A percentile compares a stretch with the other conserved stretches of the same genome.
Conservation (phyloP, 1,284 basidiomycete genomes). For the Ustilago vetiveriae region DNA sequence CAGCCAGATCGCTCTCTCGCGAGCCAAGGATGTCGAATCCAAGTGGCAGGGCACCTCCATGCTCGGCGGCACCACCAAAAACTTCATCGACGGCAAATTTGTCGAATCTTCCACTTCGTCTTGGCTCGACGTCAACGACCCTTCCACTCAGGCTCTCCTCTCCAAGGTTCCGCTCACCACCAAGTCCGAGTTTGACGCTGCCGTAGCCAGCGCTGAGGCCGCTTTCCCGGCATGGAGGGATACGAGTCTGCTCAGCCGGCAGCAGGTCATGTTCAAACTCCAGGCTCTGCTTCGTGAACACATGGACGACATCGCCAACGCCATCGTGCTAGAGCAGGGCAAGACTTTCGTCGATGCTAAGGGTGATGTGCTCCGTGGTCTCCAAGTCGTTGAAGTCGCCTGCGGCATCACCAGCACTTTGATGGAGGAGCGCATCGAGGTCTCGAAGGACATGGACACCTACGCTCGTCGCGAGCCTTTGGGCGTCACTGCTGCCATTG, state of each 20-base stretch:
- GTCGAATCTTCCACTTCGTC: constrained; percentile 79
- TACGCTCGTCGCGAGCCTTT: constrained; percentile 81
- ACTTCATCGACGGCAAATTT: constrained; percentile 88
- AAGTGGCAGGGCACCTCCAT: constrained; percentile 85
- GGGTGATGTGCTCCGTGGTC: constrained; percentile 89
- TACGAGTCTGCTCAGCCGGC: constrained; percentile 84
- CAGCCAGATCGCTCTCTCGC: constrained; percentile 44
- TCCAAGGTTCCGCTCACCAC: constrained; percentile 91
- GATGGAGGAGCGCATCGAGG: constrained; percentile 90
- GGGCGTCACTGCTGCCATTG: constrained; percentile 59
- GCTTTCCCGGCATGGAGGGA: constrained; percentile 91
- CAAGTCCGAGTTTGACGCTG: constrained; percentile 80
- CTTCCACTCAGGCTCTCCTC: constrained; percentile 87
- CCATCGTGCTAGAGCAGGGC: constrained; percentile 65
- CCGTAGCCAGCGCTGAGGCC: constrained; percentile 84
- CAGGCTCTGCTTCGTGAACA: constrained; percentile 68
- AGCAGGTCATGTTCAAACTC: constrained; percentile 81
- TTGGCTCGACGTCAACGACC: constrained; percentile 88
- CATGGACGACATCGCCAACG: constrained; percentile 68
- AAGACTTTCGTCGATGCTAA: constrained; percentile 78
- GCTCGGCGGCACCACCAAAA: constrained; percentile 77
- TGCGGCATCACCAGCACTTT: constrained; percentile 83
- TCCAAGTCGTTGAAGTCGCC: constrained; percentile 93
- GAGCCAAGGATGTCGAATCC: constrained; percentile 55
- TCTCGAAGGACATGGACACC: constrained; percentile 96